These are phyloP conservation scores for Xylogone sp. DNA, from an alignment of 2,329 filamentous ascomycete genomes.

Conservation along the genomic window DNA sequence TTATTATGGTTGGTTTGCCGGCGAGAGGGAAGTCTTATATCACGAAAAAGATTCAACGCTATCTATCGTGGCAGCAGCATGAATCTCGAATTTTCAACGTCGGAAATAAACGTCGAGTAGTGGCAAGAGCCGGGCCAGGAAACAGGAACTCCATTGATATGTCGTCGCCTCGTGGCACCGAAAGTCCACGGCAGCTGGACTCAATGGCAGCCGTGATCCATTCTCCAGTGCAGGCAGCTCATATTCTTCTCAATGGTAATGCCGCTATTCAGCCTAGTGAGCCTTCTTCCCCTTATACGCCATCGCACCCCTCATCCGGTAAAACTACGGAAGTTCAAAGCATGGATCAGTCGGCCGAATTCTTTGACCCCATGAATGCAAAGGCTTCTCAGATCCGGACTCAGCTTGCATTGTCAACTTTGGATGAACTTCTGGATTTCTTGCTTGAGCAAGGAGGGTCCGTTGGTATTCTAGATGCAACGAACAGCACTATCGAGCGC, in stretches of 20 bases:
- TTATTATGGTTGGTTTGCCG: slow-evolving; percentile 96
- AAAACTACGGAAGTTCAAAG: slow-evolving; percentile 36
- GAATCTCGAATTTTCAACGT: slow-evolving; percentile 97
- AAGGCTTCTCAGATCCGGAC: slow-evolving; percentile 80
- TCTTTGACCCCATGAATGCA: slow-evolving; percentile 89
- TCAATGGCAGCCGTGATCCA: slow-evolving; percentile 21
- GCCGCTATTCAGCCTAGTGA: slow-evolving; percentile 14
- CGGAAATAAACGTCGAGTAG: slow-evolving; percentile 81
- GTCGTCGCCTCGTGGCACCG: neutral
- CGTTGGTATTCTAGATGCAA: slow-evolving; percentile 94
- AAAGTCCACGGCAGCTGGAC: slow-evolving; percentile 3
- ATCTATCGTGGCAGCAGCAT: slow-evolving; percentile 96
- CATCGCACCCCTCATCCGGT: neutral
- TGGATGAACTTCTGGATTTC: slow-evolving; percentile 90
- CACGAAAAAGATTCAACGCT: slow-evolving; percentile 94
- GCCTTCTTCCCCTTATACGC: neutral
- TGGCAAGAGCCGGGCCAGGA: slow-evolving; percentile 47
- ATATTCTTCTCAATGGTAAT: slow-evolving; percentile 53
- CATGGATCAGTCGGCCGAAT: slow-evolving; percentile 85
- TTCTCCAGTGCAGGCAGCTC: slow-evolving; percentile 46
- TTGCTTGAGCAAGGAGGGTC: slow-evolving; percentile 78
- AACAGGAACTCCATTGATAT: slow-evolving; percentile 9
- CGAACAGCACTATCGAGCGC: slow-evolving; percentile 88
- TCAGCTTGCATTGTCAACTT: slow-evolving; percentile 85
- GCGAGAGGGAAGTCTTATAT: slow-evolving; percentile 98